Evolutionary conservation across 2,329 filamentous ascomycete species (phyloP).

Genomic region (Nemania bipapillata): DNA sequence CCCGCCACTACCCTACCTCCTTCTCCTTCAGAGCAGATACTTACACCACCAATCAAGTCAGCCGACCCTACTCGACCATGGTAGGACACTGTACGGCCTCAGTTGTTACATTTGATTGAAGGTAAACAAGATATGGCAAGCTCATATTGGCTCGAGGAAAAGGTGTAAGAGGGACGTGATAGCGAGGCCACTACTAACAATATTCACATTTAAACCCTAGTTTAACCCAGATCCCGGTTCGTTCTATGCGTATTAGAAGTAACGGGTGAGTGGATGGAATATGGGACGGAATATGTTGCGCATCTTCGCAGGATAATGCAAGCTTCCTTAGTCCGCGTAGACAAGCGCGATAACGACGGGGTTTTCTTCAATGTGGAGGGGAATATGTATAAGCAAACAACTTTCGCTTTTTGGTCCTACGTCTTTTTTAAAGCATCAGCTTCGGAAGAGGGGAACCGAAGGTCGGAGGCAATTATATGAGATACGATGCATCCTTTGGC

Average conservation of each 20-base stretch:
- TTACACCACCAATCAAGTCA: conserved; percentile 70
- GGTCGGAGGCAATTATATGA: conserved; percentile 44
- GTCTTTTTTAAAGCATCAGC: conserved; percentile 7
- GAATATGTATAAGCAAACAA: background rate
- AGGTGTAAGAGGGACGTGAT: background rate
- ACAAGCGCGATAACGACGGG: background rate
- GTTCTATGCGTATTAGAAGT: background rate
- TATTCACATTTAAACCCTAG: background rate
- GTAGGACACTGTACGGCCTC: conserved; percentile 43
- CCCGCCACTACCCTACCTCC: conserved; percentile 68
- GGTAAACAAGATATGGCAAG: background rate
- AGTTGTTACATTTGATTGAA: conserved; percentile 32
- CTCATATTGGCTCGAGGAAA: background rate
- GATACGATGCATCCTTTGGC: conserved; percentile 43
- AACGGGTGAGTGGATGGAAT: background rate
- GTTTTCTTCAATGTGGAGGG: background rate
- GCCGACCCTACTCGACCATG: conserved; percentile 49
- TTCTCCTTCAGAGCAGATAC: conserved; percentile 65
- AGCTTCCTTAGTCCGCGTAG: background rate
- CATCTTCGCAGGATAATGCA: background rate
- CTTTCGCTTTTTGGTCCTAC: background rate
- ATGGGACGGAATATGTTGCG: background rate
- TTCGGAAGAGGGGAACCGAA: conserved; percentile 8
- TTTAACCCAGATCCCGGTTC: background rate
- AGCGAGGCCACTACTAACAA: background rate